Conservation (phyloP, 1,139 yeast species). For the Candida mesenterica region DNA sequence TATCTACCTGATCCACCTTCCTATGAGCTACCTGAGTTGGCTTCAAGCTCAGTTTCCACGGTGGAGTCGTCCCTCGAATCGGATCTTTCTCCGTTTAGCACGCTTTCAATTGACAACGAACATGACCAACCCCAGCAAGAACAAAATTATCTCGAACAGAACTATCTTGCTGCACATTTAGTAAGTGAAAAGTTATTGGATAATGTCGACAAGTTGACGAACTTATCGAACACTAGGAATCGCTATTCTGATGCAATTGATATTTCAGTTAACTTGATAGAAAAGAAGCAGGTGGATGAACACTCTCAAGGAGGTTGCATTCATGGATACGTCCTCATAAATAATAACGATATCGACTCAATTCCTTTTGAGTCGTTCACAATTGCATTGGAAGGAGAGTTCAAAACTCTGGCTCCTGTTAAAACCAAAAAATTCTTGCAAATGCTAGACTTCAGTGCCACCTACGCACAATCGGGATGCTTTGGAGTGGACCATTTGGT, state of each 20-base stretch:
- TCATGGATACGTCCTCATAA: not conserved
- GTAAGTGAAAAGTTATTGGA: not conserved
- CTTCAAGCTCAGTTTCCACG: too few relatives aligned
- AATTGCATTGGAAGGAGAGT: not conserved
- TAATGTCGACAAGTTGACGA: not conserved
- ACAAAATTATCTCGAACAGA: too few relatives aligned
- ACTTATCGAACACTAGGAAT: not conserved
- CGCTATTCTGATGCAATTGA: not conserved
- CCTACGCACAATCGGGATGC: conserved; percentile 19
- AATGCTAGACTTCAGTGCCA: conserved; percentile 29
- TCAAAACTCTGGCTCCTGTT: not conserved
- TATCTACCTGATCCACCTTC: too few relatives aligned
- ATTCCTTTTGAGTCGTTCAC: not conserved
- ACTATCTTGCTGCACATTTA: too few relatives aligned
- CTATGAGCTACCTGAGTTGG: too few relatives aligned
- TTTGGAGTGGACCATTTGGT: conserved; percentile 27
- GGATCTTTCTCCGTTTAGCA: too few relatives aligned
- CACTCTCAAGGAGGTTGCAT: not conserved
- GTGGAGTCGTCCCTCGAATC: too few relatives aligned
- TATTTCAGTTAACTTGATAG: not conserved
- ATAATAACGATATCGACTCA: not conserved
- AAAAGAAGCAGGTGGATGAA: not conserved
- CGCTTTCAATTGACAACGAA: too few relatives aligned
- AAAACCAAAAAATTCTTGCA: conserved; percentile 20
- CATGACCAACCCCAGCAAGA: too few relatives aligned